Evolutionary conservation across 1,139 yeast species (phyloP).

Genomic region (Ashbya aceris): DNA sequence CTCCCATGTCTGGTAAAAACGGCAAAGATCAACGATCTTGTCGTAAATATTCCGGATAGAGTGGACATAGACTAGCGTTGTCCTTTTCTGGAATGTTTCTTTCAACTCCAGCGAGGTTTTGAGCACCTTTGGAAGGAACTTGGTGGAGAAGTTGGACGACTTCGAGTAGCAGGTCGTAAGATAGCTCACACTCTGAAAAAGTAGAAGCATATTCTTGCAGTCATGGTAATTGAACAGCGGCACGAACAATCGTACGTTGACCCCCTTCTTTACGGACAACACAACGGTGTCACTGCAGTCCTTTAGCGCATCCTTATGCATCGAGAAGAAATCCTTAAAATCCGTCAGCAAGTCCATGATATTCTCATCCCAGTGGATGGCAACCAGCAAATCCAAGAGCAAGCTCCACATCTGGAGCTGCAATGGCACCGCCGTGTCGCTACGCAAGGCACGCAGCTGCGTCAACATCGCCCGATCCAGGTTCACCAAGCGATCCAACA

Average conservation of each 20-base stretch:
- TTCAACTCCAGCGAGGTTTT: slow-evolving; percentile 14
- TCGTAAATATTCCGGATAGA: slow-evolving; percentile 13
- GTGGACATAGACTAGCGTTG: slow-evolving; percentile 10
- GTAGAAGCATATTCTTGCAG: slow-evolving; percentile 21
- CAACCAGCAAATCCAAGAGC: slow-evolving; percentile 16
- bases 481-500: slow-evolving; percentile 13
- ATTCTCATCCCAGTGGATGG: slow-evolving; percentile 22
- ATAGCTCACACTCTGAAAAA: slow-evolving; percentile 28
- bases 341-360: slow-evolving; percentile 20
- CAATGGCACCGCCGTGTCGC: neutral
- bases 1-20: slow-evolving; percentile 24
- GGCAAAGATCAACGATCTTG: slow-evolving; percentile 12
- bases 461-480: slow-evolving; percentile 9
- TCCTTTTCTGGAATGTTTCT: slow-evolving; percentile 2
- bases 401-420: slow-evolving; percentile 17
- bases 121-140: slow-evolving; percentile 24
- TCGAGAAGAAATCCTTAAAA: slow-evolving; percentile 21
- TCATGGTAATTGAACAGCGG: slow-evolving; percentile 21
- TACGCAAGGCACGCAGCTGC: slow-evolving; percentile 6
- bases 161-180: slow-evolving; percentile 26
- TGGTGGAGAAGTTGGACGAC: slow-evolving; percentile 24
- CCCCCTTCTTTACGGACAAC: slow-evolving; percentile 6
- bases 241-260: slow-evolving; percentile 11
- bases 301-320: slow-evolving; percentile 13
- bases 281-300: slow-evolving; percentile 5